These are phyloP conservation scores for Corymbia maculata DNA, from an alignment of 345 rosid genomes.

Conservation along the genomic window DNA sequence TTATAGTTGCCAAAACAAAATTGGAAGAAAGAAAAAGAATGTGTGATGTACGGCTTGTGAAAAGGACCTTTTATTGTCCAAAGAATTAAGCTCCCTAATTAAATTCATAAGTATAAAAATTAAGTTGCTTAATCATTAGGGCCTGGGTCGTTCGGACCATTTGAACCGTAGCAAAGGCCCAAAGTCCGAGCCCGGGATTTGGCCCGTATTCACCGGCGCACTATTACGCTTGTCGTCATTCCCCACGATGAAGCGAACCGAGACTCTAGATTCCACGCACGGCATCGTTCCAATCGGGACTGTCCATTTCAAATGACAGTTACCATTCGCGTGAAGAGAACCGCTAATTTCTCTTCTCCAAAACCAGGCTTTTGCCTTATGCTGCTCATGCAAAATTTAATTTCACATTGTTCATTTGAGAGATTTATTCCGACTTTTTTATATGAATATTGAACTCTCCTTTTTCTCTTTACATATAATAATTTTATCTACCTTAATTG, in stretches of 20 bases:
- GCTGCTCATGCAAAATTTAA: background rate
- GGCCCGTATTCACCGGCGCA: no score
- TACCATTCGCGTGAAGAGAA: background rate
- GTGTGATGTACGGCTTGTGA: background rate
- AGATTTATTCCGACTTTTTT: background rate
- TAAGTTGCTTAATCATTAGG: background rate
- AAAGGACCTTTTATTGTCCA: background rate
- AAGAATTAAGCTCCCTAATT: background rate
- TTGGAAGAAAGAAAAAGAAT: background rate
- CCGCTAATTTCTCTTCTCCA: background rate
- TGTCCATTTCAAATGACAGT: background rate
- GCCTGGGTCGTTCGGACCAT: background rate
- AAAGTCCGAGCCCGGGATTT: background rate
- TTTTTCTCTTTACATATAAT: background rate
- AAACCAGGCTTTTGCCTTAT: background rate
- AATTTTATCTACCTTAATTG: background rate
- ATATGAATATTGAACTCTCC: background rate
- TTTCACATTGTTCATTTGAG: background rate
- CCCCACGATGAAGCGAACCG: background rate
- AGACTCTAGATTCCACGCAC: background rate
- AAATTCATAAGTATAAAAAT: background rate
- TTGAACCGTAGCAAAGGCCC: background rate
- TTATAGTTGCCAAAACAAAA: background rate
- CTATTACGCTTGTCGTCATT: background rate
- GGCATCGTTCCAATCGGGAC: background rate